phyloP scores from a whole-genome alignment of 768 basidiomycete species.

The Tulasnella sp. region DNA sequence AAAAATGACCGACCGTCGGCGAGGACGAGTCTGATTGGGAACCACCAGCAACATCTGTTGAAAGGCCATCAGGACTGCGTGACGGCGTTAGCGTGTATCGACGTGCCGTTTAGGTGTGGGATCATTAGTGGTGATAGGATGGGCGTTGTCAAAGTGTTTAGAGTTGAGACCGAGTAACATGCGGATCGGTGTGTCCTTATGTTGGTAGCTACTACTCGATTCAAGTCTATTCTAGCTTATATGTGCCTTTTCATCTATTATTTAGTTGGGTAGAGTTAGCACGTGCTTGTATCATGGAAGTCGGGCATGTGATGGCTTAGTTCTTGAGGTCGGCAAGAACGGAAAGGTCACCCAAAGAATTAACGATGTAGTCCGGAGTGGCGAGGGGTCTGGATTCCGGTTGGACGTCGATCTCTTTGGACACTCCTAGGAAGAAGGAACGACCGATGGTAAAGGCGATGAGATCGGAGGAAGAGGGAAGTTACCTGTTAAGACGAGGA shows the following conservation, averaged over 20 bases:
- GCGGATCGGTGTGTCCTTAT: too few relatives aligned
- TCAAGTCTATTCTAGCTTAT: too few relatives aligned
- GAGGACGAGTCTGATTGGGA: constrained; percentile 62
- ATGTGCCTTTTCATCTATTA: too few relatives aligned
- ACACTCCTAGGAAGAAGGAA: constrained; percentile 45
- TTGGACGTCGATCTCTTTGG: constrained; percentile 59
- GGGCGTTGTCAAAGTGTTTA: constrained; percentile 78
- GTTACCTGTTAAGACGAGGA: constrained; percentile 84
- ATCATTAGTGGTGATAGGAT: constrained; percentile 84
- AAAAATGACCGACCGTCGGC: constrained; percentile 57
- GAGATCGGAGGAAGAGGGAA: constrained; percentile 8
- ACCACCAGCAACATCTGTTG: constrained; percentile 73
- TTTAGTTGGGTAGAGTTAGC: too few relatives aligned
- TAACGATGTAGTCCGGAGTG: constrained; percentile 69
- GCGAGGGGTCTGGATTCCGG: constrained; percentile 49
- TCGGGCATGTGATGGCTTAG: too few relatives aligned
- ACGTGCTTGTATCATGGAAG: too few relatives aligned
- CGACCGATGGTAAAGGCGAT: not conserved
- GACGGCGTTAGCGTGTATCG: constrained; percentile 71
- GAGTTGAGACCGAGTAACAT: constrained; percentile 22
- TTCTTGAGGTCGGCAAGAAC: too few relatives aligned
- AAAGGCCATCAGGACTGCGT: constrained; percentile 85
- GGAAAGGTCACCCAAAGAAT: constrained; percentile 67
- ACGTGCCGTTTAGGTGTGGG: constrained; percentile 85
- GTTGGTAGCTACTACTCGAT: too few relatives aligned